A percentile compares a stretch with the other conserved stretches of the same genome.
Conservation (phyloP, 2,329 filamentous ascomycete species). For the Xylaria sp. region DNA sequence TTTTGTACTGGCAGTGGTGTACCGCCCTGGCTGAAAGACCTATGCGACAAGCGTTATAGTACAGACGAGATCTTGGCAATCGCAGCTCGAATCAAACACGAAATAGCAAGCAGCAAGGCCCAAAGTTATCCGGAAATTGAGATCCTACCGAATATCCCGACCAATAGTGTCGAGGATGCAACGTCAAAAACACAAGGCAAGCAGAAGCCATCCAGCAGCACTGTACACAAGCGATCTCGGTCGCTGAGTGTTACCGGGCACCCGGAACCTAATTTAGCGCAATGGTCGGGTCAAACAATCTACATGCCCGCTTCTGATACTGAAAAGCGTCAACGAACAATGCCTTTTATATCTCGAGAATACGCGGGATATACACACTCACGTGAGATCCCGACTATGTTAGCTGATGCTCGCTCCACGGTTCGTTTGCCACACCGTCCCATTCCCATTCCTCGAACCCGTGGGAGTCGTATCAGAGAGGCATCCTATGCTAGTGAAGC, state of each 20-base stretch:
- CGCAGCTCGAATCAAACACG: slow-evolving; percentile 57
- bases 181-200: slow-evolving; percentile 45
- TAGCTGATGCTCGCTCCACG: slow-evolving; percentile 32
- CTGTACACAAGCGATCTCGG: slow-evolving; percentile 51
- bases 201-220: slow-evolving; percentile 42
- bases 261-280: slow-evolving; percentile 40
- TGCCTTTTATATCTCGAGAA: background rate
- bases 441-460: slow-evolving; percentile 49
- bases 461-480: slow-evolving; percentile 49
- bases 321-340: background rate
- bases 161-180: slow-evolving; percentile 49
- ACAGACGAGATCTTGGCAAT: slow-evolving; percentile 61
- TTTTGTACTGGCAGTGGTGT: slow-evolving; percentile 54
- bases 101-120: slow-evolving; percentile 57
- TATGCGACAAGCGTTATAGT: slow-evolving; percentile 59
- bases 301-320: slow-evolving; percentile 37
- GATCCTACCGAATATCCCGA: slow-evolving; percentile 66
- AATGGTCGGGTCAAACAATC: slow-evolving; percentile 46
- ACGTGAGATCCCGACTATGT: slow-evolving; percentile 2
- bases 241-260: slow-evolving; percentile 49
- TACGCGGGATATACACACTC: background rate
- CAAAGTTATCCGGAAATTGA: slow-evolving; percentile 67
- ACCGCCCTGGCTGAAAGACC: slow-evolving; percentile 50
- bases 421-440: slow-evolving; percentile 47
- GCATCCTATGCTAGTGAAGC: slow-evolving; percentile 42